Percentiles rank a stretch among this genome's conserved stretches.
phyloP scores from a whole-genome alignment of 2,329 filamentous ascomycete species.

The Coccinonectria pachysandricola region DNA sequence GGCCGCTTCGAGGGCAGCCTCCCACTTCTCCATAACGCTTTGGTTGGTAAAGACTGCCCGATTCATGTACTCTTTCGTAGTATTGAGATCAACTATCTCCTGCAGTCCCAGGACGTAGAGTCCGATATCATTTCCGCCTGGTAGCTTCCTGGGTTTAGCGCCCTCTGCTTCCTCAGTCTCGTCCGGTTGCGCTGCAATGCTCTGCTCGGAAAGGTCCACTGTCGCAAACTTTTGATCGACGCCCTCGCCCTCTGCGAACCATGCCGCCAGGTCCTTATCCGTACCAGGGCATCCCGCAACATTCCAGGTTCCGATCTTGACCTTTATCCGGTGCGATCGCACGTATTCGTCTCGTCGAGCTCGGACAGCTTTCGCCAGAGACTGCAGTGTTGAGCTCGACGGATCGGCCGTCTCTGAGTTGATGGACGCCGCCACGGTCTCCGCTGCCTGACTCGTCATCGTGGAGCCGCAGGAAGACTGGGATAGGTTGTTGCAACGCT shows the following conservation, averaged over 20 bases:
- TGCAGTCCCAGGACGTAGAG: conserved; percentile 87
- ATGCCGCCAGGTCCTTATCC: conserved; percentile 76
- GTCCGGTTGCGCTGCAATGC: conserved; percentile 23
- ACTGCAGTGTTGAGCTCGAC: conserved; percentile 37
- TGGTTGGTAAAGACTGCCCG: conserved; percentile 59
- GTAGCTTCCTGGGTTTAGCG: conserved; percentile 30
- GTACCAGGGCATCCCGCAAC: conserved; percentile 76
- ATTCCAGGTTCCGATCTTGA: conserved; percentile 96
- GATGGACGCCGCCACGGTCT: conserved; percentile 23
- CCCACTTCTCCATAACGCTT: conserved; percentile 66
- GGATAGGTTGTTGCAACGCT: conserved; percentile 10
- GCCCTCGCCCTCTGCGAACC: conserved; percentile 76
- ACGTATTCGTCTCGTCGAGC: conserved; percentile 72
- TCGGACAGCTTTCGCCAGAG: conserved; percentile 56
- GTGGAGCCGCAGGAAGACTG: conserved; percentile 6
- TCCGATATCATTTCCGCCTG: conserved; percentile 60
- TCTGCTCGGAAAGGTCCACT: conserved; percentile 34
- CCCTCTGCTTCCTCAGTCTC: conserved; percentile 25
- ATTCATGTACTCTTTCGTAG: conserved; percentile 66
- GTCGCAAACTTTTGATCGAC: conserved; percentile 53
- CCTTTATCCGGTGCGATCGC: conserved; percentile 59
- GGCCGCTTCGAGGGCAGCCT: conserved; percentile 59
- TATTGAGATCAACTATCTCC: conserved; percentile 80
- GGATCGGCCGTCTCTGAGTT: conserved; percentile 34
- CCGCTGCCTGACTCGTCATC: conserved; percentile 19